phyloP scores from a whole-genome alignment of 345 rosid genomes.

The Salix purpurea region DNA sequence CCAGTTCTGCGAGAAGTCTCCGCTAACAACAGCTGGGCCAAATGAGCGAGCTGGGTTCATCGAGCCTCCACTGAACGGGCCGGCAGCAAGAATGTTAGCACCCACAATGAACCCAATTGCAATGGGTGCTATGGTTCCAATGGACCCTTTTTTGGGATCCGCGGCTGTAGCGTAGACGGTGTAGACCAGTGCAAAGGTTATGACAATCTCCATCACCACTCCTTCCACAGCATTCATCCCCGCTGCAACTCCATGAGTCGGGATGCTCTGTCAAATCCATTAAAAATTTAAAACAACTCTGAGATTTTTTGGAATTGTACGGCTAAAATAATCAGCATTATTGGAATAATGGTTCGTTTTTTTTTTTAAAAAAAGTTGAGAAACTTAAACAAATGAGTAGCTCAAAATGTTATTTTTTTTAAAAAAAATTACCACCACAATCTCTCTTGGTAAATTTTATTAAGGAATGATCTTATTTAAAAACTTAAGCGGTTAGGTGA shows the following conservation, averaged over 20 bases:
- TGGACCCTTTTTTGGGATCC: conserved; percentile 74
- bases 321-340: no score
- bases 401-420: no score
- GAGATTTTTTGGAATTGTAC: neutral
- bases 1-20: conserved; percentile 64
- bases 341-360: no score
- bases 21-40: conserved; percentile 82
- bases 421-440: no score
- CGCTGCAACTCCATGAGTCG: conserved; percentile 68
- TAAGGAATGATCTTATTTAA: no score
- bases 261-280: conserved; percentile 50
- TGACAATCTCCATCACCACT: conserved; percentile 66
- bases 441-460: no score
- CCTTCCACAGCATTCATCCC: conserved; percentile 58
- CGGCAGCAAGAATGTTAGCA: conserved; percentile 89
- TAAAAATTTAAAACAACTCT: neutral
- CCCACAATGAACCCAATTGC: conserved; percentile 91
- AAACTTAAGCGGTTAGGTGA: no score
- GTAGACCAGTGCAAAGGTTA: conserved; percentile 76
- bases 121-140: conserved; percentile 72
- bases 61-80: conserved; percentile 89
- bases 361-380: no score
- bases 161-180: conserved; percentile 86
- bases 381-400: no score
- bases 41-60: conserved; percentile 94